Conservation (phyloP, 164 flowering plant genomes). For the Vitis vinifera region ASM3070453v1 NC_081812.1:15115501-15116000, state of each 20-base stretch:
- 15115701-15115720: slow-evolving; percentile 72
- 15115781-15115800: slow-evolving; percentile 91
- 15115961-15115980: slow-evolving; percentile 60
- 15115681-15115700: slow-evolving; percentile 85
- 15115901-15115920: slow-evolving; percentile 28
- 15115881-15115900: slow-evolving; percentile 28
- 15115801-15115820: slow-evolving; percentile 94
- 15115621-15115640: slow-evolving; percentile 67
- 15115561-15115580: slow-evolving; percentile 94
- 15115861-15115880: slow-evolving; percentile 80
- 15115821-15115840: slow-evolving; percentile 95
- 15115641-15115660: slow-evolving; percentile 49
- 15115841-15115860: slow-evolving; percentile 80
- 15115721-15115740: slow-evolving; percentile 93
- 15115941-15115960: slow-evolving; percentile 29
- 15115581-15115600: slow-evolving; percentile 94
- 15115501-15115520: slow-evolving; percentile 84
- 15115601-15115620: slow-evolving; percentile 89
- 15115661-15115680: slow-evolving; percentile 59
- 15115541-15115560: slow-evolving; percentile 95
- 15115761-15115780: slow-evolving; percentile 88
- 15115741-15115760: slow-evolving; percentile 90
- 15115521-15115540: slow-evolving; percentile 93
- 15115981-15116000: slow-evolving; percentile 89
- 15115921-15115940: slow-evolving; percentile 25